These are phyloP conservation scores for Spathaspora girioi DNA, from an alignment of 805 yeast genomes.

Conservation along the genomic window DNA sequence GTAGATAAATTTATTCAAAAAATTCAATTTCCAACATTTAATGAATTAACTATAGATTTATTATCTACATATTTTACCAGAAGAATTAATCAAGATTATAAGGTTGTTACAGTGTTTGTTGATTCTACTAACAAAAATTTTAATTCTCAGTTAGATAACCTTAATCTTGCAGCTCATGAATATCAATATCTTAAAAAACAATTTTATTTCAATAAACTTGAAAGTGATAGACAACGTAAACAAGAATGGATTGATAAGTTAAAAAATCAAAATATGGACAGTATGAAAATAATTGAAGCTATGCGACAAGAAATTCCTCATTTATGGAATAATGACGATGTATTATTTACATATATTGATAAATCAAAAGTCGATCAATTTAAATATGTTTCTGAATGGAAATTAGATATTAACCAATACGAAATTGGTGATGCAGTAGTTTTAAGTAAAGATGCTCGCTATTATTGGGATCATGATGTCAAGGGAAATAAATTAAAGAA, in stretches of 20 bases:
- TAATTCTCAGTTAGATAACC: constrained; percentile 31
- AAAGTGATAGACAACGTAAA: constrained; percentile 32
- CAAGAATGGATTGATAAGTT: constrained; percentile 39
- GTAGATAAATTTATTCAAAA: constrained; percentile 49
- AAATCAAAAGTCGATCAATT: constrained; percentile 30
- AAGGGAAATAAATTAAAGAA: constrained; percentile 34
- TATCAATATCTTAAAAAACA: constrained; percentile 43
- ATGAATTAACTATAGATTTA: constrained; percentile 45
- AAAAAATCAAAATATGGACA: constrained; percentile 35
- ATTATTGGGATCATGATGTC: constrained; percentile 29
- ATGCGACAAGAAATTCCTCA: constrained; percentile 50
- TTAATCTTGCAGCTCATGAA: constrained; percentile 47
- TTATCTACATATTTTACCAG: constrained; percentile 30
- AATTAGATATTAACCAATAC: constrained; percentile 27
- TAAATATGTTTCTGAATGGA: constrained; percentile 33
- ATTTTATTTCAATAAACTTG: constrained; percentile 32
- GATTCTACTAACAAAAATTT: constrained; percentile 38
- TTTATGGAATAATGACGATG: constrained; percentile 39
- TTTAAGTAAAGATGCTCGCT: constrained; percentile 40
- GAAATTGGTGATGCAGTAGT: constrained; percentile 56
- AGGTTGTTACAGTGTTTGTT: constrained; percentile 48
- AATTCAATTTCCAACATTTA: constrained; percentile 49
- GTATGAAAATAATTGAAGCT: constrained; percentile 42
- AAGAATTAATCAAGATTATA: constrained; percentile 20
- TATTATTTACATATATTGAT: constrained; percentile 51